Base-by-base conservation (phyloP, 148 eudicot species). In the Cornus controversa region DNA sequence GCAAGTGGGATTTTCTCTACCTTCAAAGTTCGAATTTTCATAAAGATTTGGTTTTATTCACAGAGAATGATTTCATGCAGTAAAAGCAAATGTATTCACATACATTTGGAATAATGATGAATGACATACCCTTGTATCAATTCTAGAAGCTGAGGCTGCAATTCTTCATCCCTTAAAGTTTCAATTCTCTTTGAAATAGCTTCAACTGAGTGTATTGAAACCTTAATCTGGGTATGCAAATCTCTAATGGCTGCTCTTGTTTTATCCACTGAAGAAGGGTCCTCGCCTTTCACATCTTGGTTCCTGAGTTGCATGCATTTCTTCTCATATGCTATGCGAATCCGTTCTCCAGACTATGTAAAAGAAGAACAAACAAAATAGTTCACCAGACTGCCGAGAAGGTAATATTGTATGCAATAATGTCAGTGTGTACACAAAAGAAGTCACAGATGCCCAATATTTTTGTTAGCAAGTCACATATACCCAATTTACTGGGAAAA, bases 191-290 rank as follows among this genome's bases (percentile, higher is more conserved):
- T 95, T 29, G 98, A 93, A 76, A 93, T 83, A 68, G 98, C 85
- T 89, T 93, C 96, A 81, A 93, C 90, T 0, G 97, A 90, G 91
- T 92, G 94, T 75, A 95, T 90, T 77, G 98, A 93, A 86, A 95
- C 98, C 86, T 93, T 91, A 79, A 95, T 91, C 79, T 85, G 97
- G 15, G 98, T 93, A 78, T 95, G 83, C 71, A 95, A 83, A 83
- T 90, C 93, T 83, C 93, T 83, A 80, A 95, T 90, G 75, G 92
- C 86, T 75, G 84, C 70, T 82, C 93, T 87, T 71, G 93, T 93
- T 87, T 95, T 95, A 45, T 89, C 93, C 20, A 87, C 79, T 2
- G 93, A 80, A 64, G 88, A 85, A 84, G 91, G 91, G 70, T 93
- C 98, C 10, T 85, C 94, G 66, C 97, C 97, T 90, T 93, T 93